phyloP scores from a whole-genome alignment of 1,284 basidiomycete species.

The Apiotrichum mycotoxinovorans region DNA sequence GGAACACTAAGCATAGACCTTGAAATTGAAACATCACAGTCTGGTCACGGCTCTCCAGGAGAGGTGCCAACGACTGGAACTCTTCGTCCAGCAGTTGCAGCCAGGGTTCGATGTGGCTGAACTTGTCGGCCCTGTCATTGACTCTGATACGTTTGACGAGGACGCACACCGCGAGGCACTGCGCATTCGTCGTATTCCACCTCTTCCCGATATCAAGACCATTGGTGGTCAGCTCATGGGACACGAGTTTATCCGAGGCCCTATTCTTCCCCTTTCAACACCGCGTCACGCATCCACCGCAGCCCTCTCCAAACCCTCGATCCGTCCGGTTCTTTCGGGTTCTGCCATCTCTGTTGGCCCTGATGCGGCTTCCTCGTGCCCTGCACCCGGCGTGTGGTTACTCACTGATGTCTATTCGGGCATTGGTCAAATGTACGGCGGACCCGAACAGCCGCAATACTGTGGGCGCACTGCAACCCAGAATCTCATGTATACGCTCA shows the following conservation, averaged over 20 bases:
- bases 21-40: no score
- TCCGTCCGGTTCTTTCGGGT: no score
- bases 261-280: background rate
- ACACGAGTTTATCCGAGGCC: no score
- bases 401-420: no score
- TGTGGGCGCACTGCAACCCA: constrained; percentile 68
- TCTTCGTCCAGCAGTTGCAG: constrained; percentile 61
- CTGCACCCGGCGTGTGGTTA: no score
- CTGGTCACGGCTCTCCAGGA: constrained; percentile 68
- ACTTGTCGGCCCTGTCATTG: constrained; percentile 63
- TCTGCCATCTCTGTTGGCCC: no score
- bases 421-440: constrained; percentile 10
- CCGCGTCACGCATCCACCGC: background rate
- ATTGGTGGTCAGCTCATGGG: background rate
- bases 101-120: constrained; percentile 64
- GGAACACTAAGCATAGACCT: no score
- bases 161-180: constrained; percentile 29
- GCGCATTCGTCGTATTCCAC: constrained; percentile 27
- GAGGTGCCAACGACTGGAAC: constrained; percentile 66
- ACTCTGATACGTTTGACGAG: constrained; percentile 67
- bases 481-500: constrained; percentile 61
- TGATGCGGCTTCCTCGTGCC: no score
- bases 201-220: constrained; percentile 31
- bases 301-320: no score
- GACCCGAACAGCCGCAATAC: constrained; percentile 53